phyloP scores from a whole-genome alignment of 1,139 yeast species.

The Saccharomyces uvarum region DNA sequence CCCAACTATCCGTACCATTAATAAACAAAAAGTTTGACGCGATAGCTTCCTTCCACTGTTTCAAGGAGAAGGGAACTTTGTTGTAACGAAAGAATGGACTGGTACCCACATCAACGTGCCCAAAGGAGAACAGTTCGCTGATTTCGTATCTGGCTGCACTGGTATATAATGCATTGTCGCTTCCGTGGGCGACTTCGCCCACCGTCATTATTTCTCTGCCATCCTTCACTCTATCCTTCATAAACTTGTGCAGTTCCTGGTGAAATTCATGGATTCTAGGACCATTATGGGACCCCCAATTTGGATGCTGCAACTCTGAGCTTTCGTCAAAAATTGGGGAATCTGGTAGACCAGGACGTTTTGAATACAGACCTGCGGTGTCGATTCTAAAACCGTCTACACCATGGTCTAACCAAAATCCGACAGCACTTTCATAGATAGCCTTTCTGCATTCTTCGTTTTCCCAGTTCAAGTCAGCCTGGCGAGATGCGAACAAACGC shows the following conservation, averaged over 20 bases:
- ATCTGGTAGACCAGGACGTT: constrained; percentile 41
- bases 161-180: constrained; percentile 40
- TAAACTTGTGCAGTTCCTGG: constrained; percentile 39
- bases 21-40: constrained; percentile 32
- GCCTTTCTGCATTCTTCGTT: constrained; percentile 45
- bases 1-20: constrained; percentile 51
- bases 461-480: constrained; percentile 59
- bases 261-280: constrained; percentile 53
- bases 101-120: constrained; percentile 41
- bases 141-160: constrained; percentile 44
- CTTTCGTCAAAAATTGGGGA: constrained; percentile 30
- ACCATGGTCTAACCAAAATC: constrained; percentile 50
- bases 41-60: constrained; percentile 41
- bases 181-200: constrained; percentile 35
- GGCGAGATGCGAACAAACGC: constrained; percentile 44
- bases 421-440: constrained; percentile 43
- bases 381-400: constrained; percentile 55
- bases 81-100: constrained; percentile 34
- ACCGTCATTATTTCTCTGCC: constrained; percentile 51
- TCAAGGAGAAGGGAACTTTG: constrained; percentile 34
- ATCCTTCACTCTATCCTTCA: constrained; percentile 34
- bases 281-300: constrained; percentile 31
- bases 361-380: constrained; percentile 47
- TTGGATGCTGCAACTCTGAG: constrained; percentile 37
- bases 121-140: constrained; percentile 47